Evolutionary conservation across 2,329 filamentous ascomycete genomes (phyloP).

Genomic region (Aspergillus sergii): DNA sequence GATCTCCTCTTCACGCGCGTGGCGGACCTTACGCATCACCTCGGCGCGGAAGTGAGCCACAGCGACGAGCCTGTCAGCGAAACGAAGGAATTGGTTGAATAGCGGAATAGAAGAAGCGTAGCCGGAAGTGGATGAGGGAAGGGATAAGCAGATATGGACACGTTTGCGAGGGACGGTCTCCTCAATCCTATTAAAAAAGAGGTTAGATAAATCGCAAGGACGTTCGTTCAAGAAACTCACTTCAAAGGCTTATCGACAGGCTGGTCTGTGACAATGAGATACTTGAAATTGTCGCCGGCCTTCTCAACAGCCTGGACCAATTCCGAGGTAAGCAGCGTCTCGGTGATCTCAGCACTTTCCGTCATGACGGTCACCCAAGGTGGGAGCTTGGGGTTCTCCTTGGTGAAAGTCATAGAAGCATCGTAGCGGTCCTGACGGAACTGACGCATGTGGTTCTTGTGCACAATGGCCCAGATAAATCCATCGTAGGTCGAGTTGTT

Average conservation of each 20-base stretch:
- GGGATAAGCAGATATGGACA: slow-evolving; percentile 72
- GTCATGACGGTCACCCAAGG: slow-evolving; percentile 92
- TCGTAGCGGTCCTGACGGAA: slow-evolving; percentile 94
- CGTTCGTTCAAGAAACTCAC: slow-evolving; percentile 55
- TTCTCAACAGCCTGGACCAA: slow-evolving; percentile 76
- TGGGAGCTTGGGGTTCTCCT: slow-evolving; percentile 88
- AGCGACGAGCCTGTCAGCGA: slow-evolving; percentile 79
- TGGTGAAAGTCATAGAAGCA: slow-evolving; percentile 86
- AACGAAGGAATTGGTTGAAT: slow-evolving; percentile 78
- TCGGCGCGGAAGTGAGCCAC: slow-evolving; percentile 85
- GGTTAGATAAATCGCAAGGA: neutral
- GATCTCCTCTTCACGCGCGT: slow-evolving; percentile 77
- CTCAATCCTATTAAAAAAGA: slow-evolving; percentile 62
- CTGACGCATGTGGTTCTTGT: slow-evolving; percentile 91
- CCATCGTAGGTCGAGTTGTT: slow-evolving; percentile 72
- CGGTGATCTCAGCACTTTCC: slow-evolving; percentile 93
- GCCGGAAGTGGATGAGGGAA: slow-evolving; percentile 63
- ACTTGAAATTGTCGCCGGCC: slow-evolving; percentile 81
- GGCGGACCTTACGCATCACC: slow-evolving; percentile 80
- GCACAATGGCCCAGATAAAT: slow-evolving; percentile 93
- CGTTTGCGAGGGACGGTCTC: slow-evolving; percentile 86
- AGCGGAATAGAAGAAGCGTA: slow-evolving; percentile 71
- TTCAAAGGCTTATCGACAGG: slow-evolving; percentile 82
- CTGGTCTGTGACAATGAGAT: slow-evolving; percentile 86
- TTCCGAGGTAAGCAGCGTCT: slow-evolving; percentile 83